Base-by-base conservation (phyloP, 306 rosid species). In the Betula pendula region DNA sequence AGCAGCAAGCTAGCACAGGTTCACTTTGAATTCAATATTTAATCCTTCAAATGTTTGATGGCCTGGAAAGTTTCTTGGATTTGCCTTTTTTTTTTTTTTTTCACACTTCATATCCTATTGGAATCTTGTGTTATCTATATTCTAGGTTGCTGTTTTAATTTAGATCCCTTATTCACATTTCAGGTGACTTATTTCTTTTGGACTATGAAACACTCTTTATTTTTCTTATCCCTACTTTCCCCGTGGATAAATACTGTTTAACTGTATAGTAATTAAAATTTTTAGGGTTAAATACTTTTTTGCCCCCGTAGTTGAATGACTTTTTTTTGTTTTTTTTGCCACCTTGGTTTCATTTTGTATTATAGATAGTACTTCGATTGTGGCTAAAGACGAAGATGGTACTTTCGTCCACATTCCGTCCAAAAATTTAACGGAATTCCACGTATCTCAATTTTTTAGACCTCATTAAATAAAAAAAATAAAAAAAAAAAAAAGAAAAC, bases 1-100 rank as follows among this genome's bases (percentile, higher is more conserved):
- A 80, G 86, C 88, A 95, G 99, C 93, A 95, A 95, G 87, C 86
- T 95, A 38, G 99, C 99, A 16, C 91, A 95, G 97, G 99, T 95
- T 71, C 68, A 73, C 74, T 75, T 53, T 16, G 73, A 58, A 60
- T 9, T 66, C 70, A 51, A 75, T 48, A 69, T 81, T 51, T 56
- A 22, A 13, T n/a, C 31, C 33, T 69, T 66, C 27, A 84, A 42
- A 55, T 3, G 49, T 78, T 24, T 45, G 48, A 20, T 43, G 29
- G 19, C 45, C 35, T 49, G 71, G 66, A 55, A n/a, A n/a, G 35
- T 58, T 79, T 31, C 51, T 42, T 75, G 19, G 8, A 10, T 60
- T 19, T 47, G n/a, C 43, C 31, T 63, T 29, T 17, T 38, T 0
- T 38, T 38, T 38, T 38, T 5, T 4, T 4, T 35, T 35, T 35